A percentile compares a stretch with the other conserved stretches of the same genome.
Evolutionary conservation across 805 yeast species (phyloP).

Genomic region (Saccharomycopsis microspora): DNA sequence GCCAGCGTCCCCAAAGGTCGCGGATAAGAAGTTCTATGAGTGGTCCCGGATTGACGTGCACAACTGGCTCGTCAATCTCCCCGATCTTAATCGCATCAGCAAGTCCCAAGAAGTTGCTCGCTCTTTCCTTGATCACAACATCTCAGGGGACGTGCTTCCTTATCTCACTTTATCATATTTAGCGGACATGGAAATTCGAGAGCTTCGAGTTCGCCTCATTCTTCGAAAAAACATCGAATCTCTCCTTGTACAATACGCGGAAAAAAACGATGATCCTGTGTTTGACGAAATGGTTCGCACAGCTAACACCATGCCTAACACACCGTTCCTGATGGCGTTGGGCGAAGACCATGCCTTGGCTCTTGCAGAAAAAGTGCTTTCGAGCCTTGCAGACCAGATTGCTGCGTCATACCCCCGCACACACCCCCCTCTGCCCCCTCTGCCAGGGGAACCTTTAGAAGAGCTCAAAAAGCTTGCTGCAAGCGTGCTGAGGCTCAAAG

Average conservation of each 20-base stretch:
- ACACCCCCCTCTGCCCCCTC: background rate
- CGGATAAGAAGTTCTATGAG: slow-evolving; percentile 14
- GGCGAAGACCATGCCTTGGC: slow-evolving; percentile 1
- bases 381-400: slow-evolving; percentile 8
- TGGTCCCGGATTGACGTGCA: slow-evolving; percentile 16
- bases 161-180: slow-evolving; percentile 12
- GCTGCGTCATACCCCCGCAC: background rate
- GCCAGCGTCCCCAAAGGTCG: slow-evolving; percentile 14
- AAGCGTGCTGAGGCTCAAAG: slow-evolving; percentile 10
- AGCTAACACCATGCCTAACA: background rate
- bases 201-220: slow-evolving; percentile 10
- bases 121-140: slow-evolving; percentile 13
- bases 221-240: slow-evolving; percentile 12
- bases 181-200: slow-evolving; percentile 14
- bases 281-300: slow-evolving; percentile 5
- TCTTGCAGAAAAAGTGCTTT: slow-evolving; percentile 6
- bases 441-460: slow-evolving; percentile 6
- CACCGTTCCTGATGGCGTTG: background rate
- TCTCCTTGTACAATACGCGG: slow-evolving; percentile 3
- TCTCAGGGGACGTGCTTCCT: slow-evolving; percentile 15
- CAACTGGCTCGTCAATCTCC: slow-evolving; percentile 15
- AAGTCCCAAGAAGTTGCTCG: slow-evolving; percentile 14
- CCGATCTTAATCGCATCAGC: slow-evolving; percentile 13
- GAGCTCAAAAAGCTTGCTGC: slow-evolving; percentile 10
- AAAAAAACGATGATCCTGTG: slow-evolving; percentile 1